Evolutionary conservation across 2,329 filamentous ascomycete species (phyloP), one percentile per base, ranked within the genome.

Genomic region (Huntiella savannae): DNA sequence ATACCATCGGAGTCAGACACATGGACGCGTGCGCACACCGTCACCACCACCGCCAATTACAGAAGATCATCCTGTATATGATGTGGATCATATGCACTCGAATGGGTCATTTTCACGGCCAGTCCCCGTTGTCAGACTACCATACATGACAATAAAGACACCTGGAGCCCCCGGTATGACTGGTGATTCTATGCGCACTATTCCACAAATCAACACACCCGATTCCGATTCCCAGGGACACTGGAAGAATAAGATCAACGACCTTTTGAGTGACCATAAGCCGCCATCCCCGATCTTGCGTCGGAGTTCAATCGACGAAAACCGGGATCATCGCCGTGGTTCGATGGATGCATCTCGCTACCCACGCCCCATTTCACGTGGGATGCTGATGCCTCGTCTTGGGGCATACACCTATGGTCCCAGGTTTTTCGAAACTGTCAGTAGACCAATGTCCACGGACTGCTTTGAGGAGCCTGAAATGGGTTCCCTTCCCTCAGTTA

Each of bases 161-260:
- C 5, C 12, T n/a, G 33, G 7, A 32, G 5, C 10, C 28, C n/a
- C 15, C 12, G 22, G 4, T n/a, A 13, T 36, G 34, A 6, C 11
- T 36, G 34, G 34, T 11, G 12, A 36, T 12, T n/a, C 15, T n/a
- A n/a, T 36, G 15, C 12, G 34, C 33, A 12, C 3, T 32, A 28
- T 28, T 28, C 22, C 22, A 28, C 22, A 28, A 28, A 28, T 28
- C 22, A 28, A 28, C 12, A 34, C 40, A 3, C 17, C 35, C 10
- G 17, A 36, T 2, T 19, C 28, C 8, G 41, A 42, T 45, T 36
- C 45, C 7, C 34, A 41, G 15, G 43, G 44, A 15, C 45, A 47
- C 16, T 88, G 86, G 86, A 85, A 93, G 59, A 79, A 82, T 54
- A 77, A 77, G 55, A 86, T 95, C 59, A 86, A 93, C 59, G 78